Evolutionary conservation across 345 rosid genomes (phyloP).

Genomic region (Isatis tinctoria): DNA sequence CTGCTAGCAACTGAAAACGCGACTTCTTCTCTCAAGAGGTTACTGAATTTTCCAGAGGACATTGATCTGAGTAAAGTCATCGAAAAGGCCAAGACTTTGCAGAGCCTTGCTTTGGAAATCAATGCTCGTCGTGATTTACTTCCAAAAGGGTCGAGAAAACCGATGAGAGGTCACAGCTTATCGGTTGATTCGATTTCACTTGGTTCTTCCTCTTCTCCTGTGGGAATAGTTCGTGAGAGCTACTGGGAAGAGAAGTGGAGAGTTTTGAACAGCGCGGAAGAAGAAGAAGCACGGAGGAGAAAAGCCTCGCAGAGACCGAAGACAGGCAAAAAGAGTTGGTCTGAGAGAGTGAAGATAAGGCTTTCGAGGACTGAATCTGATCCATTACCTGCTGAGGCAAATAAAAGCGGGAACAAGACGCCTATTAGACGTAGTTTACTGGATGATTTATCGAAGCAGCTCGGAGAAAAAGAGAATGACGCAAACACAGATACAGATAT

Average conservation of each 20-base stretch:
- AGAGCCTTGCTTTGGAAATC: constrained; percentile 52
- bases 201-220: constrained; percentile 58
- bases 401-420: constrained; percentile 29
- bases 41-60: constrained; percentile 78
- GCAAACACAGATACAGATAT: neutral
- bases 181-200: constrained; percentile 55
- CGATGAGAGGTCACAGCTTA: constrained; percentile 45
- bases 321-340: constrained; percentile 65
- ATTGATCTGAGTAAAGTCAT: constrained; percentile 55
- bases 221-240: constrained; percentile 60
- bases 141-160: constrained; percentile 34
- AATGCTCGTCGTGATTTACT: constrained; percentile 30
- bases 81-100: constrained; percentile 67
- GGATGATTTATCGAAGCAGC: constrained; percentile 63
- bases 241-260: constrained; percentile 99
- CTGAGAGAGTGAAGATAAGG: constrained; percentile 51
- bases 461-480: constrained; percentile 31
- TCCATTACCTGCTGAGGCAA: constrained; percentile 47
- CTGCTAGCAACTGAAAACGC: constrained; percentile 87
- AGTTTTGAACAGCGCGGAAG: constrained; percentile 61
- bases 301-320: constrained; percentile 34
- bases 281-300: constrained; percentile 36
- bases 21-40: constrained; percentile 81
- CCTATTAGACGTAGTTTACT: constrained; percentile 59
- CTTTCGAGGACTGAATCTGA: constrained; percentile 72